A percentile compares a stretch with the other conserved stretches of the same genome.
Evolutionary conservation across 2,329 filamentous ascomycete genomes (phyloP).

Genomic region (Penicillium nordicum): DNA sequence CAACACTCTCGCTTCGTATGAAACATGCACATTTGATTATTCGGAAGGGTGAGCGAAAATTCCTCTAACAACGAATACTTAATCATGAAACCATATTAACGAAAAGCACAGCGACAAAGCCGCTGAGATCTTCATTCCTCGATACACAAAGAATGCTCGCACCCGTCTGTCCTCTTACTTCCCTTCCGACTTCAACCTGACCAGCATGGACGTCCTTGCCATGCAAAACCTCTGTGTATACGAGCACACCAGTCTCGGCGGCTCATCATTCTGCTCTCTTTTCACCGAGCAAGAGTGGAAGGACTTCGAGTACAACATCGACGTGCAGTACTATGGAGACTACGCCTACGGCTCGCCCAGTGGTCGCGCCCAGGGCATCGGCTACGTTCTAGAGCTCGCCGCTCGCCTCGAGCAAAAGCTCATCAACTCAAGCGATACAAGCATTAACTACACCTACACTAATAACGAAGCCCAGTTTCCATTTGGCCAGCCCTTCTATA

Average conservation of each 20-base stretch:
- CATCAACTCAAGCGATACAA: constrained; percentile 49
- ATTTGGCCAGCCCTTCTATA: constrained; percentile 49
- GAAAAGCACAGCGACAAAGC: constrained; percentile 20
- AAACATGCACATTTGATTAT: constrained; percentile 47
- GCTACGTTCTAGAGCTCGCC: constrained; percentile 52
- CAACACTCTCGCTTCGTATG: constrained; percentile 53
- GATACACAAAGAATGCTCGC: constrained; percentile 47
- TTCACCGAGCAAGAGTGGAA: constrained; percentile 56
- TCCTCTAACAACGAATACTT: not conserved
- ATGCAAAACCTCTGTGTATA: constrained; percentile 56
- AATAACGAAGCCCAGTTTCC: constrained; percentile 48
- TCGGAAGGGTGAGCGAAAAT: constrained; percentile 17
- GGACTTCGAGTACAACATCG: constrained; percentile 53
- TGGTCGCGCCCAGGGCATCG: constrained; percentile 52
- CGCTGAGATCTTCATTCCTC: constrained; percentile 42
- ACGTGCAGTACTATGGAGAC: constrained; percentile 50
- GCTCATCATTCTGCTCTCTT: constrained; percentile 51
- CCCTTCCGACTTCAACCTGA: constrained; percentile 50
- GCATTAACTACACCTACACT: constrained; percentile 50
- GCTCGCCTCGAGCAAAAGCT: constrained; percentile 48
- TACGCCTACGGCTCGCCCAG: constrained; percentile 49
- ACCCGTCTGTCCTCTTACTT: constrained; percentile 47
- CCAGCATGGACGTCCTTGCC: constrained; percentile 49
- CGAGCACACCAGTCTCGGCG: constrained; percentile 50
- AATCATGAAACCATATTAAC: not conserved